Evolutionary conservation across 2,329 filamentous ascomycete genomes (phyloP), one percentile per base, ranked within the genome.

Genomic region (Macrophomina phaseolina): DNA sequence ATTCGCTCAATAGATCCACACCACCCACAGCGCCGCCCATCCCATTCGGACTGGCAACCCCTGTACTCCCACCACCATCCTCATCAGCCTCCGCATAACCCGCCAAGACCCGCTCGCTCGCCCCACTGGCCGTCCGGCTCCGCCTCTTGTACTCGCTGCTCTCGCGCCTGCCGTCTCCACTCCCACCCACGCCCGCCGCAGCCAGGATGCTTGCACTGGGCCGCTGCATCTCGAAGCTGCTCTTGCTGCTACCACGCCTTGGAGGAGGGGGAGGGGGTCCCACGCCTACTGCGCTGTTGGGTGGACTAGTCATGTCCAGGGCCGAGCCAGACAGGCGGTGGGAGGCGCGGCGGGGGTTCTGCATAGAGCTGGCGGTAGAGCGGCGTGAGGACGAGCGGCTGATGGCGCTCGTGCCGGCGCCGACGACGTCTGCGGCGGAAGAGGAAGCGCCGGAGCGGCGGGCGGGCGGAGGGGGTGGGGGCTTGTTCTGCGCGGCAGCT

Each of bases 1-100:
- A 77, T 60, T 79, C 77, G 60, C 77, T 75, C 14, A 79, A 66
- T 5, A 79, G 76, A 66, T 73, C 77, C n/a, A 55, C 12, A 2
- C 52, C 52, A 2, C 40, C 58, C n/a, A 5, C 58, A 8, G 3
- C 49, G 11, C 18, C 12, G 32, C n/a, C 61, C 30, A 8, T 42
- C 6, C 36, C 38, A 34, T 40, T 28, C 30, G 56, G 40, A 6
- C 7, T 18, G 40, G 40, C 45, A 42, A 14, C 5, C 14, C 7
- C 32, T 9, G 34, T 5, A 11, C 30, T 36, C 52, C 9, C 30
- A 12, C 8, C 49, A 18, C 52, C 52, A 9, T 40, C 30, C 30
- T 65, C 52, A 23, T 65, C 63, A n/a, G 32, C 52, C 38, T 23
- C 51, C 9, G 28, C 52, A 9, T 53, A 46, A 9, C 23, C 51